phyloP scores from a whole-genome alignment of 2,329 filamentous ascomycete genomes.

The Nothopassalora personata region DNA sequence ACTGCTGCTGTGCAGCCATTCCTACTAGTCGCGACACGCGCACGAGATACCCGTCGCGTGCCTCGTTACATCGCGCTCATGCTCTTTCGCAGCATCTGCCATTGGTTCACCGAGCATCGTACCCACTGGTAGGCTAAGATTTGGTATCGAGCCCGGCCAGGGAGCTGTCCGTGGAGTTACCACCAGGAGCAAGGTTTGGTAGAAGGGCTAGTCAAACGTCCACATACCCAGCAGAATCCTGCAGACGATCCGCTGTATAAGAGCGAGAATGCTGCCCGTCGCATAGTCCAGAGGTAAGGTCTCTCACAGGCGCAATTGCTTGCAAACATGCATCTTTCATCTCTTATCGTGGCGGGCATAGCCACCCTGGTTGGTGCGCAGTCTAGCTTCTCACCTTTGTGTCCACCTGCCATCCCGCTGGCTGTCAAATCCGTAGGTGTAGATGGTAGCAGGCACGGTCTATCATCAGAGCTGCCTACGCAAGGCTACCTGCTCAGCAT shows the following conservation, averaged over 20 bases:
- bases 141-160: not conserved
- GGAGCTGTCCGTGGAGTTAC: not conserved
- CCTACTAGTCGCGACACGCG: not conserved
- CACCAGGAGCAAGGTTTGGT: not conserved
- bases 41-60: conserved; percentile 1
- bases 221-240: not conserved
- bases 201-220: not conserved
- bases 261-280: not conserved
- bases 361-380: conserved; percentile 17
- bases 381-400: conserved; percentile 54
- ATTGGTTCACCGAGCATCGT: not conserved
- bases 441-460: no score
- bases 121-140: conserved; percentile 1
- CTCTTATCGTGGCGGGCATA: conserved; percentile 11
- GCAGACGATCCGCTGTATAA: not conserved
- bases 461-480: no score
- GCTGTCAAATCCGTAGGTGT: conserved; percentile 55
- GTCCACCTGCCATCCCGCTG: conserved; percentile 64
- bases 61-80: conserved; percentile 8
- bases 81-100: not conserved
- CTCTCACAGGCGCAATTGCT: not conserved
- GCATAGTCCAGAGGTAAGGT: not conserved
- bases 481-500: no score
- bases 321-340: conserved; percentile 11
- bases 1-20: not conserved